Base-by-base conservation (phyloP, 179 eudicot genomes). In the Sideroxylon spinosum region DNA sequence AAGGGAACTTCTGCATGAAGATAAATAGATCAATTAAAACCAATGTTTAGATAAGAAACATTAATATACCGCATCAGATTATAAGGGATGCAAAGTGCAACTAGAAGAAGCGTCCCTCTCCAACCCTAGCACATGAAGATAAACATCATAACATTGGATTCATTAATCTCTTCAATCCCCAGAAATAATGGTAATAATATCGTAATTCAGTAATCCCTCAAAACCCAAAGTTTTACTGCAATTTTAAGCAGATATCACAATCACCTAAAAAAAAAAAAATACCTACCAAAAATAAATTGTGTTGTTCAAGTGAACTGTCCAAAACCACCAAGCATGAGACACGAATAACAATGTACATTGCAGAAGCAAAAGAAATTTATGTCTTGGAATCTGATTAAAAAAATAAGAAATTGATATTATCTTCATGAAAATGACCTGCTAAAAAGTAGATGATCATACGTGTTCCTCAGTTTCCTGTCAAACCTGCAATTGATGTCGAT, bases 381-480 rank as follows among this genome's bases (percentile, higher is more conserved):
- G 13, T 28, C 44, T 66, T 32, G 19, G 29, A 25, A 28, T 59
- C 37, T 23, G 68, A 78, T 68, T 57, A 25, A 14, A 53, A 52
- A 66, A 16, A 48, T 44, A 76, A 63, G 37, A 48, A n/a, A 62
- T n/a, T 61, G 26, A 57, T 16, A 50, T 9, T 16, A 48, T 71
- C 53, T 37, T 62, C 10, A 57, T 59, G 81, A 83, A 77, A 60
- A 69, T 16, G 63, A 94, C 98, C 98, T 93, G 98, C 98, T 95
- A 85, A 95, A 95, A 52, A 95, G 97, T 77, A 95, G 90, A 84
- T 91, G 95, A 80, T 95, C 99, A 73, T 90, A 91, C 3, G 94
- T 90, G 86, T 95, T 95, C 82, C 83, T 91, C 83, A 95, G 81
- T 79, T 95, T 95, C 84, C 95, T 88, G 90, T 95, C 98, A 81